Evolutionary conservation across 768 basidiomycete species (phyloP), one percentile per base, ranked within the genome.

Genomic region (Boletus rubropictus): DNA sequence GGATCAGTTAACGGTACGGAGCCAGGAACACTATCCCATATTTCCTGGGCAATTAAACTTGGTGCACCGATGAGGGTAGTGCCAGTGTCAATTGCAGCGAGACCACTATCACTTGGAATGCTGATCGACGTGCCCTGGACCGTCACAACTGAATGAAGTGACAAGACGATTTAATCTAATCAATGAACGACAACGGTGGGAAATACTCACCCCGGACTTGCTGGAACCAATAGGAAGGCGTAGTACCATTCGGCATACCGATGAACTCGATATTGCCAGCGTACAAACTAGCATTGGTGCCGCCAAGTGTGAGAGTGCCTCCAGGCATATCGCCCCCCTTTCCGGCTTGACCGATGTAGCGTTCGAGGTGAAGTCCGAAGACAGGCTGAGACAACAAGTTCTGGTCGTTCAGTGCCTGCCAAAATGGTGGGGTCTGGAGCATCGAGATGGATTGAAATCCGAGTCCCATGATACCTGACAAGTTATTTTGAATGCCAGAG

Each of bases 21-120:
- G 15, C 80, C 80, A 5, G 78, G 73, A 32, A 97, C 79, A 10
- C 78, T 72, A 4, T 56, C 61, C 72, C 81, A 96, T 44, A 96
- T 74, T 11, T 70, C 68, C 20, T 64, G 50, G 7, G 89, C 82
- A 40, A 80, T 80, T 0, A 55, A 65, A 0, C 77, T 63, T 0
- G 93, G 92, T 0, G 82, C 93, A 25, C 89, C 91, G 51, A 98
- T 86, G 44, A 96, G 76, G 6, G 90, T 93, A 0, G 93, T 95
- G 25, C 91, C 92, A 2, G 91, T 94, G 59, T 95, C 92, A 51
- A 97, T 94, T 4, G 89, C 92, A 21, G 83, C 75, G 11, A 82
- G 59, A 0, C 63, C 36, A 36, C 44, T 46, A 10, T 75, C 76
- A 0, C 70, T 63, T 2, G 75, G 51, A 15, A 84, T 60, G 1